A percentile compares a stretch with the other conserved stretches of the same genome.
Evolutionary conservation across 202 grass and related monocot species (phyloP).

Genomic region (Schoenoplectus triqueter): DNA sequence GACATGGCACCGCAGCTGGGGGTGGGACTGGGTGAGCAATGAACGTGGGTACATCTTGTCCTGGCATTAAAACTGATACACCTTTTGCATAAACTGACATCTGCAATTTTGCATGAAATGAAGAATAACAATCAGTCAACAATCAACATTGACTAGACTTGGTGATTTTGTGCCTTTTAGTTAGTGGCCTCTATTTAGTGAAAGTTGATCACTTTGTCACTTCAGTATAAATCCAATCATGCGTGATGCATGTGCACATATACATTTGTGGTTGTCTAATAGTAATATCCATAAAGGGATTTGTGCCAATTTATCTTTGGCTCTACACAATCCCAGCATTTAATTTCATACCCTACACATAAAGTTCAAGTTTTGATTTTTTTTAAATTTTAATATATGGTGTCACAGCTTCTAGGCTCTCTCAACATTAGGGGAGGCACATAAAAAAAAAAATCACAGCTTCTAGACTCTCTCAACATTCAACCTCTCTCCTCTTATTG

Average conservation of each 20-base stretch:
- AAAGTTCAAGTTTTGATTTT: too few relatives aligned
- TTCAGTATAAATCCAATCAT: slow-evolving; percentile 5
- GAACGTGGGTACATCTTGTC: slow-evolving; percentile 75
- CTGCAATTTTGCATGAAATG: slow-evolving; percentile 43
- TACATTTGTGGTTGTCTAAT: not conserved
- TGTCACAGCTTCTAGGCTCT: too few relatives aligned
- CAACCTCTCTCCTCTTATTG: too few relatives aligned
- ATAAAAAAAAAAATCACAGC: too few relatives aligned
- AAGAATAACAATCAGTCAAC: slow-evolving; percentile 9
- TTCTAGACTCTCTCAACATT: too few relatives aligned
- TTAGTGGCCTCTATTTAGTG: not conserved
- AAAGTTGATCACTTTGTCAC: not conserved
- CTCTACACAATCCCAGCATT: not conserved
- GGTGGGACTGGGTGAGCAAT: slow-evolving; percentile 73
- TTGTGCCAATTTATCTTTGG: not conserved
- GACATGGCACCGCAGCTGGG: slow-evolving; percentile 39
- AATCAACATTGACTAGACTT: not conserved
- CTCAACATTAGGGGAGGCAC: too few relatives aligned
- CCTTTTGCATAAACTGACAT: slow-evolving; percentile 88
- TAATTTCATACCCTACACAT: not conserved
- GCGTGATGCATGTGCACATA: not conserved
- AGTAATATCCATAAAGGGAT: not conserved
- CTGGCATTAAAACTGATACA: slow-evolving; percentile 91
- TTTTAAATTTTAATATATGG: too few relatives aligned
- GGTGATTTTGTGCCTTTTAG: not conserved